A percentile compares a stretch with the other conserved stretches of the same genome.
phyloP scores from a whole-genome alignment of 331 rosid species.

The Cucumis variabilis region DNA sequence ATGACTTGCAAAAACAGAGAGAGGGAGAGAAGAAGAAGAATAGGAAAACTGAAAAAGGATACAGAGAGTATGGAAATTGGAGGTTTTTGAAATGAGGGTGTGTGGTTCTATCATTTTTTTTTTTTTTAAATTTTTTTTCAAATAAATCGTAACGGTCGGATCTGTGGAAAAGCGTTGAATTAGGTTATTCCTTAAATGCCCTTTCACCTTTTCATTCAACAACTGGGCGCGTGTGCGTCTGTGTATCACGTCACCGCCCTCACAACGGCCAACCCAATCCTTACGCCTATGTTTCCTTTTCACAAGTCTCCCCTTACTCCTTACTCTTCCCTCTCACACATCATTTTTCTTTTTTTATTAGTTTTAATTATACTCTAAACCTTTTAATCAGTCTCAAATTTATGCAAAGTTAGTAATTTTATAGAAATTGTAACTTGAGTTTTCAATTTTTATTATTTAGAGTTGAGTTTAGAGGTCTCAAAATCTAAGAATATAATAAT shows the following conservation, averaged over 20 bases:
- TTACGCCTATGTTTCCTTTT: too few relatives aligned
- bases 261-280: background rate
- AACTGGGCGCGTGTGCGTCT: background rate
- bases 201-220: background rate
- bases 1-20: background rate
- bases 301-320: too few relatives aligned
- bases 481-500: too few relatives aligned
- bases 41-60: background rate
- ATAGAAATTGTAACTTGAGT: too few relatives aligned
- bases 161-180: conserved; percentile 25
- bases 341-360: too few relatives aligned
- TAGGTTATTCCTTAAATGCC: conserved; percentile 37
- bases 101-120: background rate
- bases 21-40: background rate
- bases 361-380: too few relatives aligned
- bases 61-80: background rate
- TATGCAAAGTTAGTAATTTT: too few relatives aligned
- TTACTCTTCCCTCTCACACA: too few relatives aligned
- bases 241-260: background rate
- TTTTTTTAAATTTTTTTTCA: conserved; percentile 33
- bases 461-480: too few relatives aligned
- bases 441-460: too few relatives aligned
- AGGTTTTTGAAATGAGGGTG: conserved; percentile 38
- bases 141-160: conserved; percentile 61
- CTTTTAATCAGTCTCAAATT: too few relatives aligned